Evolutionary conservation across 768 basidiomycete genomes (phyloP), one percentile per base, ranked within the genome.

Genomic region (Pleurotus sapidus): DNA sequence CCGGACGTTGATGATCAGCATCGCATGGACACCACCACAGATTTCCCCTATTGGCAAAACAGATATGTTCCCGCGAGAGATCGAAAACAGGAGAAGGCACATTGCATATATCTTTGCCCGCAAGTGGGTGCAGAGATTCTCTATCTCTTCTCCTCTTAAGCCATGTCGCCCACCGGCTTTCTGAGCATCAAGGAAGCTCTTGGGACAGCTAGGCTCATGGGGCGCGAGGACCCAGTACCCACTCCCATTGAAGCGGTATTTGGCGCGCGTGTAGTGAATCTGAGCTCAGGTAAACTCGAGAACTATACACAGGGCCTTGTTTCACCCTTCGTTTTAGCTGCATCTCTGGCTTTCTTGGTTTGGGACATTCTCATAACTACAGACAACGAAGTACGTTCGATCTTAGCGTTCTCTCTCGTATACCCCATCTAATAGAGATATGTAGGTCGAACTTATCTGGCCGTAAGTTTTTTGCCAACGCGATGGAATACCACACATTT

Each of bases 181-280:
- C 9, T 34, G 30, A 11, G 11, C 30, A 30, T 30, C 30, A 30
- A 30, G 30, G 30, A 7, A 9, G 30, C 30, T 30, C 30, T 30
- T 30, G 30, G 9, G 3, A 30, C 30, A n/a, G 14, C 15, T 5
- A n/a, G 42, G n/a, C 42, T 43, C 38, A 56, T 45, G 49, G 30
- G 24, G n/a, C 37, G 38, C 17, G 50, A 25, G 9, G 42, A 50
- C 70, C 67, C 57, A 63, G 60, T 48, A 67, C 71, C 37, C 69
- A 64, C 54, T 58, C 42, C 39, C 27, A 62, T 60, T 23, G 57
- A 59, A 39, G 43, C 59, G 11, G 59, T 60, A 18, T 46, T 57
- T 3, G 71, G 68, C 14, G 71, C 70, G 18, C 65, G 69, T 50
- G 66, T 63, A 34, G 71, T 72, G 18, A 72, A 72, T 59, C 65